Evolutionary conservation across 352 stramenopile species (phyloP), one percentile per base, ranked within the genome.

Genomic region (Pythium guiyangense): DNA sequence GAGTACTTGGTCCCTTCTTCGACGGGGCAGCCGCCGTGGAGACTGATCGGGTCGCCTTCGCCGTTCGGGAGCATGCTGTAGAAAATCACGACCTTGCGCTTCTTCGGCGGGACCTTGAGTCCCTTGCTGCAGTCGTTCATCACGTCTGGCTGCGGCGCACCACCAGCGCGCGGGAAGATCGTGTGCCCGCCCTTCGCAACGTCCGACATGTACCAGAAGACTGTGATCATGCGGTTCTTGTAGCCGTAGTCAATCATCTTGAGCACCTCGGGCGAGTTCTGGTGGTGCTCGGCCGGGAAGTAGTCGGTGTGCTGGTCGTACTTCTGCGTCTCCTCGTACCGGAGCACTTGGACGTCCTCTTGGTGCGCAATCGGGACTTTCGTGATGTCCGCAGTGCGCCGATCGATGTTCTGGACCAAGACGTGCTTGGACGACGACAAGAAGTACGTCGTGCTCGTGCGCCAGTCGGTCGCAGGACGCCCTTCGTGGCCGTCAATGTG

Each of bases 121-220:
- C 79, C 80, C 46, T 85, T 75, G 6, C 62, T 61, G 64, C 83
- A 90, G 54, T 81, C 75, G 12, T 79, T 85, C 60, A 82, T 87
- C 4, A 62, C 60, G 25, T 43, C 44, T 0, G 79, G 83, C 27
- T 70, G 63, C 25, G 76, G 74, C 26, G 62, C 45, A 10, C 76
- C 76, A 25, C 78, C 80, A 10, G 71, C 67, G 11, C 79, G 79
- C 8, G 82, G 68, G 62, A 90, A 92, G 53, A 84, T 87, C 29
- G 82, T 90, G 62, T 92, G 69, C 25, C 82, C 76, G 52, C 76
- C 76, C 48, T 79, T 76, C 20, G 69, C 71, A 17, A 93, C 80
- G 44, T 91, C 80, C 37, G 80, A 92, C 83, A 92, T 90, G 76
- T 90, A 92, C 80, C 79, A 90, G 55, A 92, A 90, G 18, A 92